phyloP scores from a whole-genome alignment of 345 rosid genomes.

The Linum usitatissimum region DNA sequence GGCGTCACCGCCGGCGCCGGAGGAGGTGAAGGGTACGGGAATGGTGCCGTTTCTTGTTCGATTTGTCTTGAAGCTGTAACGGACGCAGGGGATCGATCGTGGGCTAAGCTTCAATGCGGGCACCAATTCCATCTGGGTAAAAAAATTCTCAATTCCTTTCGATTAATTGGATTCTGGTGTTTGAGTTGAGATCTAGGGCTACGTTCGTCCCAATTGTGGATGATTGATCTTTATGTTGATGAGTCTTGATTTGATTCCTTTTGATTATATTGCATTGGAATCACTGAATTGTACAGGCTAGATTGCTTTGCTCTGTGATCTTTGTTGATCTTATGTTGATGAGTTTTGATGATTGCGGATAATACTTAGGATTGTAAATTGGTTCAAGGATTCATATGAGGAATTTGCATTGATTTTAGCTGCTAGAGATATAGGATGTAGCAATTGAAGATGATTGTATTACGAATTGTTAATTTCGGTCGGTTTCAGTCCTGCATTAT shows the following conservation, averaged over 20 bases:
- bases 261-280: no score
- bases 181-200: conserved; percentile 19
- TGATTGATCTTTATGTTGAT: not conserved
- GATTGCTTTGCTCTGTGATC: no score
- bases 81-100: conserved; percentile 76
- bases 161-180: not conserved
- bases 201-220: not conserved
- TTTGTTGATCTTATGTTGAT: no score
- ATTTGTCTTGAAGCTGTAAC: conserved; percentile 80
- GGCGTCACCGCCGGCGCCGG: conserved; percentile 28
- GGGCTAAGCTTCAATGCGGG: conserved; percentile 98
- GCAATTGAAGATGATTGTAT: no score
- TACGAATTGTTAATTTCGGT: no score
- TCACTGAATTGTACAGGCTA: no score
- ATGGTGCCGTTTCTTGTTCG: conserved; percentile 73
- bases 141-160: conserved; percentile 6
- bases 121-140: conserved; percentile 88
- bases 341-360: no score
- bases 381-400: no score
- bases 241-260: not conserved
- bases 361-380: no score
- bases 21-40: conserved; percentile 32
- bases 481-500: no score
- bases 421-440: no score
- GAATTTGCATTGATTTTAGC: no score